phyloP scores from a whole-genome alignment of 2,329 filamentous ascomycete species.

The Sphaerulina musiva region DNA sequence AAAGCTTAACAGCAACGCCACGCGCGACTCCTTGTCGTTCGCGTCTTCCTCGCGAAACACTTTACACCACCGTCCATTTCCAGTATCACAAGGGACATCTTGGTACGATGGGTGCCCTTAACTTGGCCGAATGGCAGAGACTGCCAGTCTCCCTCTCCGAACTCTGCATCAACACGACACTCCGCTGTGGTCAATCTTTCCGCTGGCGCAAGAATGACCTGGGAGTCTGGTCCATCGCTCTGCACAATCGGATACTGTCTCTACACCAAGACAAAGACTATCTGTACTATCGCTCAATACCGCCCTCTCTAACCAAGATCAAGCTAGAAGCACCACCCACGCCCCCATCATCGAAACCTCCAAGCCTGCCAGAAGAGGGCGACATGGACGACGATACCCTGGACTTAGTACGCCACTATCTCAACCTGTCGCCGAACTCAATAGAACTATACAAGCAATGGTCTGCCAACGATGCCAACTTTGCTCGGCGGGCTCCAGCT shows the following conservation, averaged over 20 bases:
- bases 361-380: constrained; percentile 31
- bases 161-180: constrained; percentile 86
- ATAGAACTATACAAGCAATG: constrained; percentile 74
- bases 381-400: constrained; percentile 51
- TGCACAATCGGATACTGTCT: constrained; percentile 77
- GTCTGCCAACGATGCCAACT: constrained; percentile 79
- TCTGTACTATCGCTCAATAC: constrained; percentile 73
- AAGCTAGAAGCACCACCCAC: constrained; percentile 33
- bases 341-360: constrained; percentile 36
- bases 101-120: constrained; percentile 37
- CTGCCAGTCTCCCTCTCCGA: constrained; percentile 76
- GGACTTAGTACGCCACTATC: constrained; percentile 71
- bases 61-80: neutral
- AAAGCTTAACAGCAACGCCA: constrained; percentile 1
- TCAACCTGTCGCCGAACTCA: constrained; percentile 76
- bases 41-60: constrained; percentile 7
- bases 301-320: constrained; percentile 31
- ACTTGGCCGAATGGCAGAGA: constrained; percentile 75
- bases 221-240: constrained; percentile 82
- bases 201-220: constrained; percentile 74
- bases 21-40: constrained; percentile 1
- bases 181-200: constrained; percentile 94
- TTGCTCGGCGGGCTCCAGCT: constrained; percentile 74
- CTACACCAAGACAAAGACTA: constrained; percentile 73
- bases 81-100: neutral